Evolutionary conservation across 2,329 filamentous ascomycete genomes (phyloP), one percentile per base, ranked within the genome.

Genomic region (Trichoderma citrinoviride): DNA sequence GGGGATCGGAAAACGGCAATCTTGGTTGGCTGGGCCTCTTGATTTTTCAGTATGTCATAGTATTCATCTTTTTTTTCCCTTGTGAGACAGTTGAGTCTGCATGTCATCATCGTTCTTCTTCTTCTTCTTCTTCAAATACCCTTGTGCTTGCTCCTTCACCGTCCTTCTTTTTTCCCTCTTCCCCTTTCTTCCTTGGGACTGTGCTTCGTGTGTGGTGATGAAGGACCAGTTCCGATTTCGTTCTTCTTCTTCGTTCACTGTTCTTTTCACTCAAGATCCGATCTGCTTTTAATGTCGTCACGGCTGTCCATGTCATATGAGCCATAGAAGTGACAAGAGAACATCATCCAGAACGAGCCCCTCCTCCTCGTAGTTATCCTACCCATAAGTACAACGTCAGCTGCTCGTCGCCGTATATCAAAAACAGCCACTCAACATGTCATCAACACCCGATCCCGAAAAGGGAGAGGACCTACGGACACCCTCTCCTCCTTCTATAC

Each of bases 111-210:
- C 33, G 33, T 37, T 37, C 10, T 37, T 10, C 33, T 25, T 41
- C 25, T n/a, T n/a, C n/a, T 52, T 52, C 46, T 25, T 41, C 25
- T 53, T 41, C 37, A 61, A 61, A 52, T 61, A 53, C 58, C 58
- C 57, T 46, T 23, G 19, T 54, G 40, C 19, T 46, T 25, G 33
- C 33, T 37, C 33, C 14, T 40, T 44, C 49, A 23, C 43, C 37
- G 50, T 46, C 41, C 27, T n/a, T 58, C 23, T 3, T 7, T 7
- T 43, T n/a, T 10, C 21, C 25, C 3, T 25, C 3, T 17, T 21
- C n/a, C 10, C n/a, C 17, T n/a, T 23, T 37, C 41, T 56, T 41
- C 19, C 1, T 15, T n/a, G n/a, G 14, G 21, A 25, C 17, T 37
- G 49, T 53, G 12, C 33, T 21, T 23, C n/a, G 33, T 27, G n/a